These are phyloP conservation scores for Kurtzmaniella quercitrusa DNA, from an alignment of 1,139 yeast genomes.

Conservation along the genomic window DNA sequence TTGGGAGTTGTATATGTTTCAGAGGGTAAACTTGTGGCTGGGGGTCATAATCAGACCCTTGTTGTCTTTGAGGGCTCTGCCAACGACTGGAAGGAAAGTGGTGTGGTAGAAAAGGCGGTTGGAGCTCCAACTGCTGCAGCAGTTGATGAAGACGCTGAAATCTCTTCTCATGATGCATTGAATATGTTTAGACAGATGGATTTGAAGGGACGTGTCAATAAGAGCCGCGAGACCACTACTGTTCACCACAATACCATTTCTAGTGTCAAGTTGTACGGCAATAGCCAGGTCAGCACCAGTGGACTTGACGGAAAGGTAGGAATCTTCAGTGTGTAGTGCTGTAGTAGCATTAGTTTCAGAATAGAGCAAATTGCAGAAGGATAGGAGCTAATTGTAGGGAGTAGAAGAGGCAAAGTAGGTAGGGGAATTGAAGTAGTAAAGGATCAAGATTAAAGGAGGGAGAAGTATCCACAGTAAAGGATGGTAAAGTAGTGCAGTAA, in stretches of 20 bases:
- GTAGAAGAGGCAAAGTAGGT: too few species aligned
- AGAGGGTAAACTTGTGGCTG: conserved; percentile 69
- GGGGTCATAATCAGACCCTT: conserved; percentile 93
- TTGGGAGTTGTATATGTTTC: conserved; percentile 65
- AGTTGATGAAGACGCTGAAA: conserved; percentile 55
- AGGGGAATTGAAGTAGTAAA: too few species aligned
- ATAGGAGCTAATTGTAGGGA: too few species aligned
- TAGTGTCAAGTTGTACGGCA: conserved; percentile 62
- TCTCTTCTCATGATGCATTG: conserved; percentile 75
- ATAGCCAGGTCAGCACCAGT: conserved; percentile 36
- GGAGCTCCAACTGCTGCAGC: conserved; percentile 26
- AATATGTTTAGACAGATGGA: conserved; percentile 96
- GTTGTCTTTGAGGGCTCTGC: conserved; percentile 73
- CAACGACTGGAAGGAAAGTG: conserved; percentile 62
- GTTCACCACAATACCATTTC: conserved; percentile 91
- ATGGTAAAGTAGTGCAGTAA: too few species aligned
- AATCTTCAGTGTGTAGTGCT: conserved; percentile 32
- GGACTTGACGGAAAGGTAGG: conserved; percentile 91
- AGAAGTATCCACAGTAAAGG: too few species aligned
- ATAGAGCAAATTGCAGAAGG: too few species aligned
- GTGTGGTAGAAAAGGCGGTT: conserved; percentile 52
- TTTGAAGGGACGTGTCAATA: conserved; percentile 75
- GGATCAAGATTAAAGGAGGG: too few species aligned
- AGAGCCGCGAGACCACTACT: conserved; percentile 46
- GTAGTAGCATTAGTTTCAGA: too few species aligned